Evolutionary conservation across 164 flowering plant genomes (phyloP).

Genomic region (Chimonanthus praecox): DNA sequence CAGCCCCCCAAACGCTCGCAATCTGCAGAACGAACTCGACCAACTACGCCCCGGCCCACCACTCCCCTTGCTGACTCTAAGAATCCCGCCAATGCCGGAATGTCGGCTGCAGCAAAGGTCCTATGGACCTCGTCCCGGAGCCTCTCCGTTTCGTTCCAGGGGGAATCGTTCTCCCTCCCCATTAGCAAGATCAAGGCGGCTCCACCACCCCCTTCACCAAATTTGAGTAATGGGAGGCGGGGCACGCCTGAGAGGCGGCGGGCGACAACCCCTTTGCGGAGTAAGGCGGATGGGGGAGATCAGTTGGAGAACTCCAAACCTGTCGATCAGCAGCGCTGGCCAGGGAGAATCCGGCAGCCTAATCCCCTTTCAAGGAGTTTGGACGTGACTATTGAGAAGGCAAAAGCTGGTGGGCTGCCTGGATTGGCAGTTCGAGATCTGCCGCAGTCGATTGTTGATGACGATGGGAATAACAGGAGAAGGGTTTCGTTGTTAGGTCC

Average conservation of each 20-base stretch:
- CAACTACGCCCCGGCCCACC: constrained; percentile 29
- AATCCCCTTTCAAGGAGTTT: constrained; percentile 55
- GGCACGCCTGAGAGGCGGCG: constrained; percentile 66
- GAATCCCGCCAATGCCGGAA: constrained; percentile 30
- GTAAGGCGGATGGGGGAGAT: constrained; percentile 33
- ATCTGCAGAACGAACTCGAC: constrained; percentile 70
- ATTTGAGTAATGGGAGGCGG: constrained; percentile 37
- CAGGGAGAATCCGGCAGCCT: constrained; percentile 40
- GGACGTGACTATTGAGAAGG: constrained; percentile 37
- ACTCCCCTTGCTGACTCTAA: constrained; percentile 31
- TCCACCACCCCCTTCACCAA: constrained; percentile 10
- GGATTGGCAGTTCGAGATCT: constrained; percentile 34
- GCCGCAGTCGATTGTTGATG: constrained; percentile 44
- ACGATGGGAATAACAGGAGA: constrained; percentile 26
- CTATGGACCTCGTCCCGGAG: constrained; percentile 74
- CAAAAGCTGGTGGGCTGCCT: constrained; percentile 47
- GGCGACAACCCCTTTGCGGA: constrained; percentile 34
- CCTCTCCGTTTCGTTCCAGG: constrained; percentile 92
- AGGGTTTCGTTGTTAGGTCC: constrained; percentile 57
- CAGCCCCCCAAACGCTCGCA: constrained; percentile 47
- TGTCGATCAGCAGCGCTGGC: constrained; percentile 76
- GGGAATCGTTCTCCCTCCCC: constrained; percentile 85
- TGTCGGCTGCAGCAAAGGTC: constrained; percentile 54
- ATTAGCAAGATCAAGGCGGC: constrained; percentile 65
- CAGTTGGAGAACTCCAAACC: constrained; percentile 66